Evolutionary conservation across 2,329 filamentous ascomycete genomes (phyloP), one percentile per base, ranked within the genome.

Genomic region (Penicillium sp.): DNA sequence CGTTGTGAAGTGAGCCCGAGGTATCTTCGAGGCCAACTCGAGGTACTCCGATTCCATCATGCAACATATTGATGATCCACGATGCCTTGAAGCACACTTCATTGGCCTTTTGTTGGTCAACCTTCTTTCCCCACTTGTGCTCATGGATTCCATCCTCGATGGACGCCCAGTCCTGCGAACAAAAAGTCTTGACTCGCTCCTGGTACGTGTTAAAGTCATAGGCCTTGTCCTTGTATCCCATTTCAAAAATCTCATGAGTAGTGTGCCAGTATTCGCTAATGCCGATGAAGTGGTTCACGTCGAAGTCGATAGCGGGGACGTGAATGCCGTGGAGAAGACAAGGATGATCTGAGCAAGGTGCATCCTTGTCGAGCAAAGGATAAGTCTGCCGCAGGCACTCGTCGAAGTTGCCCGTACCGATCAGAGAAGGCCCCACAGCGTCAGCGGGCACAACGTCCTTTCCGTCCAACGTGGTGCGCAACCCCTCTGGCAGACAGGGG

Each of bases 251-350:
- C 57, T 95, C 93, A 70, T 99, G 95, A 0, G 95, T 99, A 0
- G 94, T 96, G 76, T 99, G 95, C 94, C 95, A 99, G 78, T 96
- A 99, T 74, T 99, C 95, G 0, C 94, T 98, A 3, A 99, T 94
- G 11, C 95, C 95, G 30, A 99, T 89, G 71, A 99, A 99, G 75
- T 97, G 96, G 70, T 99, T 99, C 38, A 98, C 89, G 64, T 95
- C 89, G 72, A 98, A 99, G 74, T 99, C 95, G 65, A 99, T 97
- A 3, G 92, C 91, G 1, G 95, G 95, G 1, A 95, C 93, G 73
- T 98, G 93, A 65, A 94, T 88, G 0, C 95, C 93, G 69, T 97
- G 92, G 42, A 99, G 82, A 37, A 99, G 81, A 76, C 95, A 99
- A 0, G 96, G 95, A 28, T 89, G 79, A 71, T 97, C 90, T 4